A percentile compares a stretch with the other conserved stretches of the same genome.
Evolutionary conservation across 495 filamentous ascomycete species (phyloP).

Genomic region (Neurospora pannonica): DNA sequence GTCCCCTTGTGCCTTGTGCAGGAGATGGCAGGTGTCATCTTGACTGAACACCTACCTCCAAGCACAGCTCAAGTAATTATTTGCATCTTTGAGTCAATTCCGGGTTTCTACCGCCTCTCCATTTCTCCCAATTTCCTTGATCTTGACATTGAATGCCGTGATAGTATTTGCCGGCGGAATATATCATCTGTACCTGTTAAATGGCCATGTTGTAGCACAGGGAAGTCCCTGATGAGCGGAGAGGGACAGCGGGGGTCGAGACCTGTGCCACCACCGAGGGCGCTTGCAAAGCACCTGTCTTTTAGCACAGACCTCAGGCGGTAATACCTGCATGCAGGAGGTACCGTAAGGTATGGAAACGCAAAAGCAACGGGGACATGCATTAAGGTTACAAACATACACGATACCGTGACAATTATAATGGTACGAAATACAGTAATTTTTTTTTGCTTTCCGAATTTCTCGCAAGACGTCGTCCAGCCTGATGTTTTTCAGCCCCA

Average conservation of each 20-base stretch:
- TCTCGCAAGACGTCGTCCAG: conserved; percentile 1
- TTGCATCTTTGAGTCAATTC: background rate
- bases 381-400: background rate
- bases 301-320: background rate
- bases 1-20: background rate
- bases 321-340: background rate
- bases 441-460: conserved; percentile 3
- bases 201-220: background rate
- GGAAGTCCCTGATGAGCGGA: background rate
- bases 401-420: background rate
- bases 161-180: background rate
- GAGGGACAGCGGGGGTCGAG: background rate
- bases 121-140: background rate
- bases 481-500: background rate
- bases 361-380: background rate
- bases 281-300: background rate
- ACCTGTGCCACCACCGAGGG: background rate
- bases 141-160: background rate
- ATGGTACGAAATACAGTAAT: conserved; percentile 1
- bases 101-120: background rate
- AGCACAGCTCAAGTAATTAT: background rate
- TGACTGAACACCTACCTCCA: background rate
- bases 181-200: background rate
- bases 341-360: background rate
- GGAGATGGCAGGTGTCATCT: background rate